A percentile compares a stretch with the other conserved stretches of the same genome.
These are phyloP conservation scores for Mycosphaerella sp. DNA, from an alignment of 2,329 filamentous ascomycete genomes.

Conservation along the genomic window DNA sequence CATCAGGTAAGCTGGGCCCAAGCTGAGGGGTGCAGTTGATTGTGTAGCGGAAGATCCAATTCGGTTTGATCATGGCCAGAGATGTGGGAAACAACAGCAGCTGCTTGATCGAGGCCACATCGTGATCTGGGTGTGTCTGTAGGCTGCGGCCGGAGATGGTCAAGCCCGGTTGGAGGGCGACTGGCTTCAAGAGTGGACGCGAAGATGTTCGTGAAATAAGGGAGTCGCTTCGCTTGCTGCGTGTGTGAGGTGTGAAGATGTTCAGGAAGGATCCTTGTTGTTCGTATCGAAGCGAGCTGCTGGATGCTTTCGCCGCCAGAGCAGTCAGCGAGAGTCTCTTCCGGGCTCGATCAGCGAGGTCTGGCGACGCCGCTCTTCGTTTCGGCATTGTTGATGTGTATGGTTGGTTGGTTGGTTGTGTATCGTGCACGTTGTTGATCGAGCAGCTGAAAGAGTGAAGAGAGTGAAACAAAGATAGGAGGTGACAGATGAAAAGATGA, in stretches of 20 bases:
- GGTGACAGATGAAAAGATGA: background rate
- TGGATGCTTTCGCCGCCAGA: conserved; percentile 15
- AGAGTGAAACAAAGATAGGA: background rate
- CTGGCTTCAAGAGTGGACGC: conserved; percentile 9
- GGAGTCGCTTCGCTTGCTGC: conserved; percentile 12
- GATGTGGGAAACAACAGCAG: conserved; percentile 19
- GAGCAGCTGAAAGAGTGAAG: background rate
- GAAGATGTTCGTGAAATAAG: conserved; percentile 6
- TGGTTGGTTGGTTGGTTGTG: no score
- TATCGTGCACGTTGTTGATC: background rate
- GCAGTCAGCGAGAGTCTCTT: conserved; percentile 16
- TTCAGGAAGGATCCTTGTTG: conserved; percentile 15
- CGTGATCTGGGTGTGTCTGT: conserved; percentile 15
- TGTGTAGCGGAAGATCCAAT: conserved; percentile 21
- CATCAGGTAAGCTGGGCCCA: conserved; percentile 15
- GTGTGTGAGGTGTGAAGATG: conserved; percentile 12
- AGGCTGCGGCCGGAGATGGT: conserved; percentile 13
- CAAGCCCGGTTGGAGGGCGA: conserved; percentile 19
- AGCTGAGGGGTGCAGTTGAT: conserved; percentile 23
- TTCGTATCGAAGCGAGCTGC: conserved; percentile 15
- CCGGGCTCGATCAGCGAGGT: conserved; percentile 3
- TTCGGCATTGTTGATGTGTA: conserved; percentile 6
- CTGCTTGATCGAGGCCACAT: conserved; percentile 19
- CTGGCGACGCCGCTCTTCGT: conserved; percentile 9
- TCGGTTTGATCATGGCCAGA: conserved; percentile 18